Evolutionary conservation across 2,329 filamentous ascomycete species (phyloP).

Genomic region (Xylariaceae sp.): DNA sequence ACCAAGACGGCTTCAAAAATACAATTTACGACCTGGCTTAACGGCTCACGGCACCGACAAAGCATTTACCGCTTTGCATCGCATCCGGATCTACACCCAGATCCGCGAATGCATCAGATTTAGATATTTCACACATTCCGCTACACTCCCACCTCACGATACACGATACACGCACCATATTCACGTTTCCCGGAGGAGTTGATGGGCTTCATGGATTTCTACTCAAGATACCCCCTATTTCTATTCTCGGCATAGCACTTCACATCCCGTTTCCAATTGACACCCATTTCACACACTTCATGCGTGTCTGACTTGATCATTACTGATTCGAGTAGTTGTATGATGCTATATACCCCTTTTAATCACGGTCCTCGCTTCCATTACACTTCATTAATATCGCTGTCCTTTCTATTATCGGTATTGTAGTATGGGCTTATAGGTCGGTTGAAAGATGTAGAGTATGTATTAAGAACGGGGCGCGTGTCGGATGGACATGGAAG

Average conservation of each 20-base stretch:
- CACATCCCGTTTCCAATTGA: background rate
- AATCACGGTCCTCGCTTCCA: background rate
- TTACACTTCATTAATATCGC: background rate
- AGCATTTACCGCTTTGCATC: background rate
- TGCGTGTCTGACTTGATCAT: no score
- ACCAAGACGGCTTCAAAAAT: constrained; percentile 1
- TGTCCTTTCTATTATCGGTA: background rate
- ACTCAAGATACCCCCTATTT: constrained; percentile 27
- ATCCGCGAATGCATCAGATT: no score
- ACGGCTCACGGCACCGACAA: no score
- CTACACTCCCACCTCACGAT: background rate
- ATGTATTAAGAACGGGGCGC: background rate
- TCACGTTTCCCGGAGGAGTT: constrained; percentile 16
- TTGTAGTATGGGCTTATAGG: background rate
- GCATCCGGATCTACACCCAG: constrained; percentile 1
- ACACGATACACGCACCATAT: constrained; percentile 9
- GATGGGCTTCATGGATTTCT: constrained; percentile 18
- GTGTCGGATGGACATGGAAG: constrained; percentile 4
- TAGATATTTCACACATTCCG: no score
- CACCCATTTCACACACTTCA: no score
- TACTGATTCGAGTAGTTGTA: no score
- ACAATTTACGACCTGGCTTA: background rate
- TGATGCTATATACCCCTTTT: background rate
- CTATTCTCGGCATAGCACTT: constrained; percentile 10
- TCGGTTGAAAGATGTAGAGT: constrained; percentile 4